Base-by-base conservation (phyloP, 805 yeast genomes). In the Yamadazyma kitorensis region DNA sequence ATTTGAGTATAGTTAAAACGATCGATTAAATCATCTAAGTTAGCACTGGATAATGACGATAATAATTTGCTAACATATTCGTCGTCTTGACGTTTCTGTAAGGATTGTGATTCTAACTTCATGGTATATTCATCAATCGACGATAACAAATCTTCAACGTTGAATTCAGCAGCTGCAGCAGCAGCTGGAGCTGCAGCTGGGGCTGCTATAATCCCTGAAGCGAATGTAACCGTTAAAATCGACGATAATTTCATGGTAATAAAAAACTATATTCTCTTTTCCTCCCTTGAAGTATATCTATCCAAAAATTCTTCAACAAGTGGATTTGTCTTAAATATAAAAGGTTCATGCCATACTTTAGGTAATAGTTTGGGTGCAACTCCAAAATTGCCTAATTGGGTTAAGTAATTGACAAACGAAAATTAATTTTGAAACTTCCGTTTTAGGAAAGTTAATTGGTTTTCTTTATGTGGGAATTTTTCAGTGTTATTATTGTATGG, bases 171-270 rank as follows among this genome's bases (percentile, higher is more conserved):
- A 24, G 29, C 24, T 15, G 33, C 34, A 24, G 26, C 32, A 7
- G 14, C 19, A 24, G 17, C 17, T 17, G 34, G 27, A 17, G 35
- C 37, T 13, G 28, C 23, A 17, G 45, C 43, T 20, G 45, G 45
- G 16, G 45, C 45, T 24, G 44, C 45, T n/a, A 36, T 23, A 21
- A 31, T 17, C 11, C 35, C 37, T 16, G 44, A 28, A 43, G 34
- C 45, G 44, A 44, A 28, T 27, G 43, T 34, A 31, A 19, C 24
- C 29, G 42, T 36, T 24, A 40, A 36, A 33, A 39, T 16, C 17
- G 40, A 28, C n/a, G 39, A 19, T 11, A 39, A 34, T 33, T 36
- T 37, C 42, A 39, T 27, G n/a, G n/a, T n/a, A n/a, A n/a, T n/a
- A n/a, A n/a, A n/a, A n/a, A n/a, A n/a, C n/a, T n/a, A n/a, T n/a